Base-by-base conservation (phyloP, 2,329 filamentous ascomycete species). In the Aspergillus sp. region DNA sequence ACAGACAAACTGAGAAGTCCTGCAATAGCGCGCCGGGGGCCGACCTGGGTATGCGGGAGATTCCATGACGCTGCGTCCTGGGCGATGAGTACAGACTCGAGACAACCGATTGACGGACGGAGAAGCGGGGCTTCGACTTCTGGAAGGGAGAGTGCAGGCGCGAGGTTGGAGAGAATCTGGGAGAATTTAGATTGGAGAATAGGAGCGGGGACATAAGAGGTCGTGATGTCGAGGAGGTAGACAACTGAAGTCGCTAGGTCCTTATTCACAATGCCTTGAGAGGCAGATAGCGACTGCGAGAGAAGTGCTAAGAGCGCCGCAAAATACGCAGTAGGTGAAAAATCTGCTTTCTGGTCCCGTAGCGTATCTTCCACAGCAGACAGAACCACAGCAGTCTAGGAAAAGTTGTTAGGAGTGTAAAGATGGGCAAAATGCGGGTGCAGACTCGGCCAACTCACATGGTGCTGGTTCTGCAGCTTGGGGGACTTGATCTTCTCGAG, bases 401-500 rank as follows among this genome's bases (percentile, higher is more conserved):
- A 56, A 51, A 13, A 41, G 45, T 54, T 42, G 60, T 60, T 60
- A 55, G 62, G 57, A 45, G 58, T 24, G 39, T 15, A 40, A 37
- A 33, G 24, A 41, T 40, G 30, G 45, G 34, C 30, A 34, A 34
- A 30, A 42, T 19, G 49, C 52, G 49, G 41, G 60, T 54, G 44
- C 34, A 37, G 34, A n/a, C 34, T n/a, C 5, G 15, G 46, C 62
- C 51, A 74, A 30, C 80, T 66, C 80, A 95, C 92, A 84, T 93
- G 91, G 76, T 96, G 87, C 79, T 97, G 93, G 75, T 90, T 96
- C 77, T 98, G 91, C 70, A 97, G 86, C 77, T 96, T 96, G 56
- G 95, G 95, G 73, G 90, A 95, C 78, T 95, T 90, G 76, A 98
- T 97, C 85, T 96, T 97, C 80, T 93, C 90, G 74, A 99, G 86